Evolutionary conservation across 345 rosid genomes (phyloP).

Genomic region (Pistacia integerrima): DNA sequence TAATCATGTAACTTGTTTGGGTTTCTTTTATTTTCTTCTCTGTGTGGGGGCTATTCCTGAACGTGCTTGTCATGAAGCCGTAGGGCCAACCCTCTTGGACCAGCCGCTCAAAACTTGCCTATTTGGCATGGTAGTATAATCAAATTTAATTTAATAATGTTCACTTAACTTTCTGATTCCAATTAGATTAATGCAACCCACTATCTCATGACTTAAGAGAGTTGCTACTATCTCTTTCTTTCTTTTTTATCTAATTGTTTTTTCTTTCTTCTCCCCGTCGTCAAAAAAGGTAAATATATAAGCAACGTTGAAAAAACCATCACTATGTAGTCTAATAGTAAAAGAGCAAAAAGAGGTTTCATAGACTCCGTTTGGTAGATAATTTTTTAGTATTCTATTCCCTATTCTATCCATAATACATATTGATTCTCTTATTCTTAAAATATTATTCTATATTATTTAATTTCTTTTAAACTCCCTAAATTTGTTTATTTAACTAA

Average conservation of each 20-base stretch:
- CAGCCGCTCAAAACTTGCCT: not conserved
- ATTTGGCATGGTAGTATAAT: not conserved
- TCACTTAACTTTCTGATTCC: not conserved
- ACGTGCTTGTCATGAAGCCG: slow-evolving; percentile 62
- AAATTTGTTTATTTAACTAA: no score
- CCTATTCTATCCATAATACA: no score
- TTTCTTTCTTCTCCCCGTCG: no score
- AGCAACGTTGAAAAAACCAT: no score
- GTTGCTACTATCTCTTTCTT: not conserved
- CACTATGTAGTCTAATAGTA: no score
- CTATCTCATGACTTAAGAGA: not conserved
- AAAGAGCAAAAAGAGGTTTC: no score
- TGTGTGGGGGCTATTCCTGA: slow-evolving; percentile 41
- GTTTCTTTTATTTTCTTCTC: slow-evolving; percentile 21
- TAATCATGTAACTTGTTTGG: slow-evolving; percentile 28
- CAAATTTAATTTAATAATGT: not conserved
- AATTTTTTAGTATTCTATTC: no score
- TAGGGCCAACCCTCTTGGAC: slow-evolving; percentile 37
- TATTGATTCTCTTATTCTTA: no score
- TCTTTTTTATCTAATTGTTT: not conserved
- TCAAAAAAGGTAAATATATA: no score
- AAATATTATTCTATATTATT: no score
- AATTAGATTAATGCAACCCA: not conserved
- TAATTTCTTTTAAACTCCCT: no score
- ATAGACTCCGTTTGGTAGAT: no score